These are phyloP conservation scores for Laguncularia racemosa DNA, from an alignment of 345 rosid genomes.

Conservation along the genomic window DNA sequence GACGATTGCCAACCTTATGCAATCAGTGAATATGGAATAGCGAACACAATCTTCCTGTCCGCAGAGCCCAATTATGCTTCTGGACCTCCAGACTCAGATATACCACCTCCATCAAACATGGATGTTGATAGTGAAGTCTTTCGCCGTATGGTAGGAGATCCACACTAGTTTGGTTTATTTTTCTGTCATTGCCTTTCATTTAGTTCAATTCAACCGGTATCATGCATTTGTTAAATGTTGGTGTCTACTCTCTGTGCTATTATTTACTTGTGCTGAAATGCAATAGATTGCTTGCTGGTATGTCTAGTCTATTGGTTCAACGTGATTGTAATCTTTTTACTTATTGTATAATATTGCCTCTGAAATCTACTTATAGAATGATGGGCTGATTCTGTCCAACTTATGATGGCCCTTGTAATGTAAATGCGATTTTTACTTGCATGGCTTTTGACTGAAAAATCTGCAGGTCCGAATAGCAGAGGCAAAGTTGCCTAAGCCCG, in stretches of 20 bases:
- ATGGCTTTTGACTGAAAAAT: constrained; percentile 25
- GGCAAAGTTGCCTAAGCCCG: constrained; percentile 37
- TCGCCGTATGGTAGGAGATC: constrained; percentile 35
- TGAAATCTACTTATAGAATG: too few species aligned
- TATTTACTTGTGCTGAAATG: too few species aligned
- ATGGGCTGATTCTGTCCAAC: too few species aligned
- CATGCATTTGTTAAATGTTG: constrained; percentile 4
- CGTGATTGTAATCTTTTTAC: too few species aligned
- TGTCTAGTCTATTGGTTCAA: too few species aligned
- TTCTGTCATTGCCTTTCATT: background rate
- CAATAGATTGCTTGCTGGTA: too few species aligned
- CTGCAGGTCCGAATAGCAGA: constrained; percentile 13
- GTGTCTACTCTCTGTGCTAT: background rate
- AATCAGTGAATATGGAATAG: constrained; percentile 49
- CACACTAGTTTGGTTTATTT: constrained; percentile 1
- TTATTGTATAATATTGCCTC: too few species aligned
- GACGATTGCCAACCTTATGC: constrained; percentile 69
- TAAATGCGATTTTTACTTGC: constrained; percentile 7
- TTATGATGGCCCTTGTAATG: too few species aligned
- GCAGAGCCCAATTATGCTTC: constrained; percentile 38
- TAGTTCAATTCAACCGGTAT: too few species aligned
- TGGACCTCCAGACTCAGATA: constrained; percentile 22
- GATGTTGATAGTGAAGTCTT: constrained; percentile 62
- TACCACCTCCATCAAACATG: constrained; percentile 42
- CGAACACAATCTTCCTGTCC: constrained; percentile 58